Evolutionary conservation across 139 green algal genomes (phyloP), one percentile per base, ranked within the genome.

Genomic region (Coelastrella sp.): DNA sequence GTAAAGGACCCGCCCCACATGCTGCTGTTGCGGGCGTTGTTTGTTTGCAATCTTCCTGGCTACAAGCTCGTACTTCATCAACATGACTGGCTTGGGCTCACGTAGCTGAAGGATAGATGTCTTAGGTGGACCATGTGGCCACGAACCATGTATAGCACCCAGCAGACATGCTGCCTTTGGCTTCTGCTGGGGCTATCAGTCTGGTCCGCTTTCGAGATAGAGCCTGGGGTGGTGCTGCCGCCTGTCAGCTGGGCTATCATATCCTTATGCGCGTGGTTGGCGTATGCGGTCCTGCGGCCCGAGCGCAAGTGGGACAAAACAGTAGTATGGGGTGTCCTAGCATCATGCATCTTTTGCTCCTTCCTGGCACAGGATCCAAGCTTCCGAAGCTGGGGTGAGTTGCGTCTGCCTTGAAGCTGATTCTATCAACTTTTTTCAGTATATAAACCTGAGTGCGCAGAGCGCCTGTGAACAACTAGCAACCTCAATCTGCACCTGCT

Each of bases 221-320:
- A 77, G 59, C 32, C 19, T 54, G 32, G 20, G 7, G 19, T 59
- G 5, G n/a, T 76, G 11, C 59, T 93, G 5, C 78, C 87, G 5
- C 91, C 91, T 11, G 19, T 58, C 7, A 88, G 74, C 57, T 93
- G 91, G 91, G 65, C 23, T 16, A 7, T 89, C 5, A 22, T 92
- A 17, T 87, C 77, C 10, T 57, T 56, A 0, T 84, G 54, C 22
- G 71, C 76, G 2, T 93, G 91, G 91, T 10, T 90, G 8, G 59
- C 74, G 0, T 90, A 89, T 23, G 13, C 79, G 5, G n/a, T 86
- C 54, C 64, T 91, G n/a, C 78, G 78, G 16, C 56, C 71, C 54
- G 23, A 47, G 3, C 61, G 17, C 7, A 60, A 61, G 61, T 61
- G 74, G 11, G 74, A 59, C 7, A 16, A 7, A 23, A 23, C 74